A percentile compares a stretch with the other conserved stretches of the same genome.
Evolutionary conservation across 2,329 filamentous ascomycete genomes (phyloP).

Genomic region (Aspergillus sp.): DNA sequence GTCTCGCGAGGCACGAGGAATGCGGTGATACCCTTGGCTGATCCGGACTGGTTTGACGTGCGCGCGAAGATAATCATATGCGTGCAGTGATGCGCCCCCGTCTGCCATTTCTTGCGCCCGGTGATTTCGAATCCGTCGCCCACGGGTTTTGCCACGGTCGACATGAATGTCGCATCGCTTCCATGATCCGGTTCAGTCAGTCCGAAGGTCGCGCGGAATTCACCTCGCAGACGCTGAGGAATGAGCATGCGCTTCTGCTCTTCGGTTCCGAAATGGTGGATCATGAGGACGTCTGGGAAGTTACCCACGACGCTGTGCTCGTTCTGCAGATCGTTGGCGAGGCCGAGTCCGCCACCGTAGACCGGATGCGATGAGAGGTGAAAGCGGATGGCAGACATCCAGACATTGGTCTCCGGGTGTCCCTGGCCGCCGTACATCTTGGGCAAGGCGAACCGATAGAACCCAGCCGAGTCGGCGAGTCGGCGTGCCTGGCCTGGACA

Average conservation of each 20-base stretch:
- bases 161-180: constrained; percentile 63
- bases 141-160: constrained; percentile 49
- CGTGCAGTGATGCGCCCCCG: constrained; percentile 60
- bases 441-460: constrained; percentile 59
- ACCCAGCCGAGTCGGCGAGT: constrained; percentile 58
- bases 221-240: constrained; percentile 50
- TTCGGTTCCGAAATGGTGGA: constrained; percentile 57
- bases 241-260: constrained; percentile 56
- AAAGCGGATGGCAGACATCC: constrained; percentile 62
- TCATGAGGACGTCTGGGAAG: constrained; percentile 61
- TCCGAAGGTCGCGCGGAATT: constrained; percentile 59
- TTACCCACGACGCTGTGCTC: constrained; percentile 63
- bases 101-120: constrained; percentile 65
- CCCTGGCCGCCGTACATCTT: constrained; percentile 52
- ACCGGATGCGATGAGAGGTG: constrained; percentile 54
- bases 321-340: constrained; percentile 64
- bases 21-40: constrained; percentile 57
- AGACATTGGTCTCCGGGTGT: constrained; percentile 51
- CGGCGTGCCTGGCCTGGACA: constrained; percentile 40
- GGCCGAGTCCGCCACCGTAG: constrained; percentile 48
- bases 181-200: constrained; percentile 62
- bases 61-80: constrained; percentile 63
- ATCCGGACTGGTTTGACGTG: constrained; percentile 53
- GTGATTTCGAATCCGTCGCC: constrained; percentile 48
- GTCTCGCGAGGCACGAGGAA: constrained; percentile 57